Evolutionary conservation across 1,139 yeast genomes (phyloP), one percentile per base, ranked within the genome.

Genomic region (Yamadazyma spencermartinsiae): DNA sequence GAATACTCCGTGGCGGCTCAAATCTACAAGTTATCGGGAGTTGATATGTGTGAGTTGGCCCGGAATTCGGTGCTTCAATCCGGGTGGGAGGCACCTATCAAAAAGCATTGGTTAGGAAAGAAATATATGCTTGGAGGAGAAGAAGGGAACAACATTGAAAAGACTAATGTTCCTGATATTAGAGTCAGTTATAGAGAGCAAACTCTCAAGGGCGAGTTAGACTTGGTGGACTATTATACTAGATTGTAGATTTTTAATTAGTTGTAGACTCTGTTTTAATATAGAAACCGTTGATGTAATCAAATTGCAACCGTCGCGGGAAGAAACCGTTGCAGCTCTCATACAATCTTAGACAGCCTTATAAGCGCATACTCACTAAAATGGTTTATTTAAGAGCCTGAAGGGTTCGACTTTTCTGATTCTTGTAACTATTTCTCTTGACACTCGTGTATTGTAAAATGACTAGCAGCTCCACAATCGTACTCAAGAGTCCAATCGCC

Each of bases 1-100:
- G 98, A 92, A 61, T 92, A 90, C 60, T 86, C 96, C 2, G 97
- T 92, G 24, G 98, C 98, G 3, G 97, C 97, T 0, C 98, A 92
- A 62, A 92, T 92, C 51, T 92, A 90, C 72, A 89, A 92, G 58
- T 72, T 92, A 31, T 86, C 96, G 0, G 81, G 89, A 41, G 98
- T 90, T 16, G 98, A 92, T 62, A 87, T 94, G 95, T 92, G 98
- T 60, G 99, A 92, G 60, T 95, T 92, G 61, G 98, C 77, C 2
- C 50, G 55, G 38, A 72, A 94, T 59, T 89, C 98, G 1, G 98
- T 90, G 4, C 63, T 76, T 38, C 97, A 90, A 68, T 82, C 94
- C 48, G 98, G 99, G 0, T 92, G 90, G 79, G 98, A 92, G 61
- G 76, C 81, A 41, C 71, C 72, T 26, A 76, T 92, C 54, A 94